A percentile compares a stretch with the other conserved stretches of the same genome.
phyloP scores from a whole-genome alignment of 2,329 filamentous ascomycete species.

The Verticillium nonalfalfae region DNA sequence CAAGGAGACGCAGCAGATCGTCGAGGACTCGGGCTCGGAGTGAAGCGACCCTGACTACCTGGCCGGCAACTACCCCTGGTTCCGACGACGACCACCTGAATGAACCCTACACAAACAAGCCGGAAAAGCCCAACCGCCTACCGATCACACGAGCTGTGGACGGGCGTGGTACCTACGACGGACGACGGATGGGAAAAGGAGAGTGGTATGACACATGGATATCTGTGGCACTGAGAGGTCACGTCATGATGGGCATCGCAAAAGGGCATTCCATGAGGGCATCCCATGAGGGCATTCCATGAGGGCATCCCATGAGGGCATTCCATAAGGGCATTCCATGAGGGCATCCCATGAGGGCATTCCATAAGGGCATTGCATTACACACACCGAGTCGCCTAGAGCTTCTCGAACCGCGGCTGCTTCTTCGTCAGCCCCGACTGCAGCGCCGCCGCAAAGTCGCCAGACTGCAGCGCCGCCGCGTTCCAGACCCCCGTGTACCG shows the following conservation, averaged over 20 bases:
- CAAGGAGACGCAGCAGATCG: conserved; percentile 43
- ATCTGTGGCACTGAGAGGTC: no score
- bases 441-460: conserved; percentile 69
- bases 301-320: no score
- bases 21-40: conserved; percentile 47
- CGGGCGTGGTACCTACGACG: no score
- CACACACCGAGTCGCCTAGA: conserved; percentile 39
- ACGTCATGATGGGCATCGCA: neutral
- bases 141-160: no score
- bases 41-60: conserved; percentile 13
- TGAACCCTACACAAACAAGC: no score
- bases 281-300: no score
- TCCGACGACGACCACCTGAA: neutral
- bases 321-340: no score
- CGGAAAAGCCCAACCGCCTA: no score
- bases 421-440: conserved; percentile 71
- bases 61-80: neutral
- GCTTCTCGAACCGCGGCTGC: conserved; percentile 77
- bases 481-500: conserved; percentile 89
- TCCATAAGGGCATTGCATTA: neutral
- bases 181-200: no score
- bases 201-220: no score
- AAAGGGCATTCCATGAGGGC: no score
- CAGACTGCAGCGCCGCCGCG: conserved; percentile 70
- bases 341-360: no score